These are phyloP conservation scores for Hypoxylon crocopeplum DNA, from an alignment of 495 filamentous ascomycete genomes.

Conservation along the genomic window DNA sequence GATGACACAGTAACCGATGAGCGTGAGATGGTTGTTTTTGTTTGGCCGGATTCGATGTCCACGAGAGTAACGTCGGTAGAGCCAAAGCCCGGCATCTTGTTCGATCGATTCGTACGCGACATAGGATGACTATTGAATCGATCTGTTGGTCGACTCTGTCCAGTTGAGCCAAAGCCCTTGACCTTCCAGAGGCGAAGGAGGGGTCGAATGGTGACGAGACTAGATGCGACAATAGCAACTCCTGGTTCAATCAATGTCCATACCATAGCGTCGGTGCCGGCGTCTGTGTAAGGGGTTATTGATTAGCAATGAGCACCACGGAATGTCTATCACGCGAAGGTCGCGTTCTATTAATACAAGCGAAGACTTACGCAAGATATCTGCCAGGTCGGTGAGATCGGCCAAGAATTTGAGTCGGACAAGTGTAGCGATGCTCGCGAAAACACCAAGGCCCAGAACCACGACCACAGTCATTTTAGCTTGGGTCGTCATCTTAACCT, in stretches of 20 bases:
- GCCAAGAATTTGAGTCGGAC: conserved; percentile 48
- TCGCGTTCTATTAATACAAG: too few relatives aligned
- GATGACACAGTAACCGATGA: conserved; percentile 4
- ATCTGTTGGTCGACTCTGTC: conserved; percentile 30
- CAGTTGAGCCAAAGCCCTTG: conserved; percentile 42
- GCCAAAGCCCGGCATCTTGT: conserved; percentile 39
- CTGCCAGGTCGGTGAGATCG: conserved; percentile 41
- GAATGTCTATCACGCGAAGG: background rate
- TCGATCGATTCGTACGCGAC: conserved; percentile 28
- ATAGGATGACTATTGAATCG: conserved; percentile 16
- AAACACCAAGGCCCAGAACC: conserved; percentile 48
- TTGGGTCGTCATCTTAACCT: conserved; percentile 46
- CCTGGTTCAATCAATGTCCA: conserved; percentile 55
- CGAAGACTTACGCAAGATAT: conserved; percentile 46
- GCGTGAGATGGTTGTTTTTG: conserved; percentile 3
- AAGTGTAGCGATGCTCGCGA: conserved; percentile 51
- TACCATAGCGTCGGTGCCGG: conserved; percentile 49
- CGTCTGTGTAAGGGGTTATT: conserved; percentile 27
- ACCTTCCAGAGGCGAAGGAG: conserved; percentile 46
- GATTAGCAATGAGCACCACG: background rate
- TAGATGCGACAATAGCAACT: conserved; percentile 50
- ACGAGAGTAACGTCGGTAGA: conserved; percentile 37
- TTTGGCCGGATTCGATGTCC: conserved; percentile 35
- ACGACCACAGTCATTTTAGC: conserved; percentile 47
- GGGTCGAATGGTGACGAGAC: conserved; percentile 50